Percentiles rank a stretch among this genome's conserved stretches.
Evolutionary conservation across 2,329 filamentous ascomycete genomes (phyloP).

Genomic region (Aspergillus pseudoviridinutans): DNA sequence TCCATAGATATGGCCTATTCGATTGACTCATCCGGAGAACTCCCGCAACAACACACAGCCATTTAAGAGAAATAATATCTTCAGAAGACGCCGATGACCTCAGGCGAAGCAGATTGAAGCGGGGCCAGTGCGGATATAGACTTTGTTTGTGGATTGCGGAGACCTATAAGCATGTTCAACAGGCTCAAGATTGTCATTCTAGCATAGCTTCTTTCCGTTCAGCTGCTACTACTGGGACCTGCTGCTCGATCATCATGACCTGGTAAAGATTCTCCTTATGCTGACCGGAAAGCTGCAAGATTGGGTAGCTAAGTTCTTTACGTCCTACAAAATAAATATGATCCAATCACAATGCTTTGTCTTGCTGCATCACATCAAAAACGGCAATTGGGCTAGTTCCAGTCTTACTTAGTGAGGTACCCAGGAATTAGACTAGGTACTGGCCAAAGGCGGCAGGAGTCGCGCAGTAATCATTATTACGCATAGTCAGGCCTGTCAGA

Average conservation of each 20-base stretch:
- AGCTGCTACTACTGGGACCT: not conserved
- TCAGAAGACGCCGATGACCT: not conserved
- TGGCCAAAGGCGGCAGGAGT: not conserved
- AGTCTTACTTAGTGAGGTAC: not conserved
- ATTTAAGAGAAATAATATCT: not conserved
- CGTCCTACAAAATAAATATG: not conserved
- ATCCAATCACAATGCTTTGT: not conserved
- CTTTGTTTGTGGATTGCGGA: not conserved
- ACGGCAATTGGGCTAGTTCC: not conserved
- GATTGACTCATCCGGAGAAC: not conserved
- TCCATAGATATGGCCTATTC: not conserved
- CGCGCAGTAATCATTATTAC: not conserved
- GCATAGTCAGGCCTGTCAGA: not conserved
- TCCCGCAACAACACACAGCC: not conserved
- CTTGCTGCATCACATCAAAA: not conserved
- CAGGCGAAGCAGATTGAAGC: not conserved
- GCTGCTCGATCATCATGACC: not conserved
- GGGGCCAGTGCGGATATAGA: not conserved
- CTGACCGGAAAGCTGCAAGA: not conserved
- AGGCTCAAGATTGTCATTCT: too few species aligned
- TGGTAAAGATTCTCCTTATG: not conserved
- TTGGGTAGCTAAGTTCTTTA: not conserved
- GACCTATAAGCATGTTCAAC: not conserved
- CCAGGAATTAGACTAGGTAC: not conserved
- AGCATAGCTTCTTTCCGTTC: not conserved